phyloP scores from a whole-genome alignment of 805 yeast genomes.

The Wickerhamomyces silvicola region DNA sequence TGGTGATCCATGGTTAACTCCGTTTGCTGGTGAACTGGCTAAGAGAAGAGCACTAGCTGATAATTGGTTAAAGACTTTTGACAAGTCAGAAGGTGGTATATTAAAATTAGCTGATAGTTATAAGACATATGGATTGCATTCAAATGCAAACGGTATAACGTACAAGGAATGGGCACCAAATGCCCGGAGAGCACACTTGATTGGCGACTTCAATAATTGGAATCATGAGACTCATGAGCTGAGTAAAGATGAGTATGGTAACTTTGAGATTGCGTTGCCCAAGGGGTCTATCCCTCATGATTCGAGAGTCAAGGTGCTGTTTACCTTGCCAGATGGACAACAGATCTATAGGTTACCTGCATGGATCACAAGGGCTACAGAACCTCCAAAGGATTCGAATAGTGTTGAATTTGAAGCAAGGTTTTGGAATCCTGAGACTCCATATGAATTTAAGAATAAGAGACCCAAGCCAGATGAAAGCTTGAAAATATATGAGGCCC shows the following conservation, averaged over 20 bases:
- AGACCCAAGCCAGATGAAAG: slow-evolving; percentile 53
- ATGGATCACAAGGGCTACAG: slow-evolving; percentile 81
- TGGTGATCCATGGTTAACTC: slow-evolving; percentile 83
- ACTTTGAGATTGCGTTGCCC: slow-evolving; percentile 57
- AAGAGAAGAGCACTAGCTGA: slow-evolving; percentile 62
- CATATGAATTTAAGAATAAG: slow-evolving; percentile 44
- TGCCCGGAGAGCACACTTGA: slow-evolving; percentile 66
- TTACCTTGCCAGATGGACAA: slow-evolving; percentile 63
- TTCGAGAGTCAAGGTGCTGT: slow-evolving; percentile 64
- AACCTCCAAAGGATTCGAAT: slow-evolving; percentile 48
- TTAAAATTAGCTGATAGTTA: slow-evolving; percentile 71
- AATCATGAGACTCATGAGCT: slow-evolving; percentile 47
- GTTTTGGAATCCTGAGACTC: slow-evolving; percentile 77
- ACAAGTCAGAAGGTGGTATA: slow-evolving; percentile 58
- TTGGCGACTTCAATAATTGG: slow-evolving; percentile 94
- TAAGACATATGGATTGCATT: slow-evolving; percentile 70
- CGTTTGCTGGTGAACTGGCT: slow-evolving; percentile 60
- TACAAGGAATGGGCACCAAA: slow-evolving; percentile 90
- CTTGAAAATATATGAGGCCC: slow-evolving; percentile 87
- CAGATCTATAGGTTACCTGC: slow-evolving; percentile 79
- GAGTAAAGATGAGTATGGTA: slow-evolving; percentile 60
- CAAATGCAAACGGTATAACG: slow-evolving; percentile 41
- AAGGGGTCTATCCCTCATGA: slow-evolving; percentile 75
- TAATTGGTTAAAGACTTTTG: slow-evolving; percentile 53
- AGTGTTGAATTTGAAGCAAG: slow-evolving; percentile 69